Conservation (phyloP, 2,329 filamentous ascomycete species). For the Penicillium sp. region DNA sequence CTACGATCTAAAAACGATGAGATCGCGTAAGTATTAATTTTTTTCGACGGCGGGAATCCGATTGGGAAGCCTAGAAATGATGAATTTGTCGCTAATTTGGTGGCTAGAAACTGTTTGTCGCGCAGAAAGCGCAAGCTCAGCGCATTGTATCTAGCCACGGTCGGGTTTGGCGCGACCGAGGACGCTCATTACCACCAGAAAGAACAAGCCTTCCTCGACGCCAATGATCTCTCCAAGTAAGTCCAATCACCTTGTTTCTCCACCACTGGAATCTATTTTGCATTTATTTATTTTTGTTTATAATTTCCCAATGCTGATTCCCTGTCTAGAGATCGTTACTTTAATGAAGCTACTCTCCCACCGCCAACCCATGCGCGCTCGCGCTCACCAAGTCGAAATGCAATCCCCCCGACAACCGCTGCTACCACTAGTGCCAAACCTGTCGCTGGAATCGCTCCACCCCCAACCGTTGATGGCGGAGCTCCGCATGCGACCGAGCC, state of each 20-base stretch:
- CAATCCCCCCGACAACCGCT: conserved; percentile 30
- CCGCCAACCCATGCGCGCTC: conserved; percentile 31
- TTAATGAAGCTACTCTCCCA: conserved; percentile 55
- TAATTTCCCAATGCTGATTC: conserved; percentile 20
- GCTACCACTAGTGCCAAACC: conserved; percentile 33
- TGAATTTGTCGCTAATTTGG: conserved; percentile 35
- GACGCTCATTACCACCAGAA: conserved; percentile 51
- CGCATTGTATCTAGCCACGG: conserved; percentile 80
- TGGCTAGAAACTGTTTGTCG: conserved; percentile 57
- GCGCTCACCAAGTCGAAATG: conserved; percentile 24
- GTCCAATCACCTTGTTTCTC: conserved; percentile 26
- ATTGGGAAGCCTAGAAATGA: conserved; percentile 9
- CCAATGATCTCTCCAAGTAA: conserved; percentile 58
- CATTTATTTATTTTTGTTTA: not conserved
- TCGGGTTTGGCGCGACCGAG: conserved; percentile 51
- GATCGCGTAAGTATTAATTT: conserved; percentile 48
- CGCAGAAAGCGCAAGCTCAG: conserved; percentile 89
- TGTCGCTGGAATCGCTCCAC: conserved; percentile 20
- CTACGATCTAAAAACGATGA: conserved; percentile 51
- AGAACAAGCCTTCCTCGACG: conserved; percentile 55
- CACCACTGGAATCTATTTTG: not conserved
- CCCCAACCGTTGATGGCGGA: conserved; percentile 17
- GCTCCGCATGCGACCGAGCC: conserved; percentile 12
- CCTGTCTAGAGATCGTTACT: conserved; percentile 52
- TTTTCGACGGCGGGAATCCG: conserved; percentile 12